Evolutionary conservation across 305 asterid genomes (phyloP), one percentile per base, ranked within the genome.

Genomic region (Solanum hybrid): DNA sequence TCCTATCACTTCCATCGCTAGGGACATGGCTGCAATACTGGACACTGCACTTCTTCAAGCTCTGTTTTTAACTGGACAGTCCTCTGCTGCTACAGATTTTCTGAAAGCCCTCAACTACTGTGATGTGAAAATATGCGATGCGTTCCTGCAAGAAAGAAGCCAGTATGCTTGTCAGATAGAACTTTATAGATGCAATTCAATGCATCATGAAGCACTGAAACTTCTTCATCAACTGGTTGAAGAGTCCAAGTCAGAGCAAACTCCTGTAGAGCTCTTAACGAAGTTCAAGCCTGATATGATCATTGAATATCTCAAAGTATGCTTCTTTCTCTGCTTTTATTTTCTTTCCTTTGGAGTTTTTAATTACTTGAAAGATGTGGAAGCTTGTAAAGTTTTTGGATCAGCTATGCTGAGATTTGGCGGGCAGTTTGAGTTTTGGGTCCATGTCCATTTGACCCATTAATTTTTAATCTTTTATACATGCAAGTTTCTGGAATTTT

Each of bases 261-360:
- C 98, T 87, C 95, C 95, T 71, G 92, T 95, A 89, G 99, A 94
- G 92, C 95, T 96, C 87, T 90, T 90, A 81, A 96, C 92, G 90
- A 98, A 96, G 94, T 98, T 98, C 95, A 97, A 93, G 93, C 99
- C 99, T 82, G 99, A 98, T 89, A 95, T 95, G 99, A 97, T 97
- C 88, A 95, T 97, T 89, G 98, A 96, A 76, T 98, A 96, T 94
- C 99, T 98, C 60, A 95, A 95, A 94, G 99, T 98, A 93, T 93
- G 97, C 89, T 87, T 71, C 85, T 80, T 90, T 78, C 86, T 38
- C 76, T 34, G 79, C 88, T 88, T 90, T 86, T 89, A 36, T 77
- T 88, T 38, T 90, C 13, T 89, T 24, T 88, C 89, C 29, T 89
- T 86, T 71, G 85, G 17, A 38, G 2, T 45, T 88, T 90, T 73